Percentiles rank a stretch among this genome's conserved stretches.
Conservation (phyloP, 768 basidiomycete species). For the Xerocomellus intermedius region DNA sequence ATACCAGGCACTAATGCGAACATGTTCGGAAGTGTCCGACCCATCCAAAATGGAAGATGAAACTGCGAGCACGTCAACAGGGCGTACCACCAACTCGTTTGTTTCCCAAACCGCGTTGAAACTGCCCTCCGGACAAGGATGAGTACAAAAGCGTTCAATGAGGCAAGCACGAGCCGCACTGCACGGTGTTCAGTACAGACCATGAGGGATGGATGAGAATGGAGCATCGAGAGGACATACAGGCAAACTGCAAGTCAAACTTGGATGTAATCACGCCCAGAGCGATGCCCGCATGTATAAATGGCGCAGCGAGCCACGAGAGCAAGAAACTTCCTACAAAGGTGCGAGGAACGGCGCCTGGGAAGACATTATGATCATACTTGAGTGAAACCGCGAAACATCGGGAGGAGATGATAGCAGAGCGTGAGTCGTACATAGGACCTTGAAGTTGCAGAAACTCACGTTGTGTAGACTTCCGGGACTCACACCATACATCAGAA, state of each 20-base stretch:
- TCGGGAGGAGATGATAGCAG: not conserved
- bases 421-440: constrained; percentile 8
- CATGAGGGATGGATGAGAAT: not conserved
- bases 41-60: constrained; percentile 91
- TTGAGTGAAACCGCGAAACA: constrained; percentile 28
- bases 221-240: constrained; percentile 41
- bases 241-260: constrained; percentile 65
- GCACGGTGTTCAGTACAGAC: not conserved
- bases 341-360: constrained; percentile 86
- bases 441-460: constrained; percentile 23
- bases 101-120: constrained; percentile 58
- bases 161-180: constrained; percentile 78
- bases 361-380: constrained; percentile 90
- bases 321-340: constrained; percentile 78
- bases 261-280: constrained; percentile 52
- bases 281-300: constrained; percentile 41
- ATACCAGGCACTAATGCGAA: constrained; percentile 79
- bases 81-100: constrained; percentile 56
- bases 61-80: constrained; percentile 82
- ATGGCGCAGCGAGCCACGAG: constrained; percentile 53
- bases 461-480: constrained; percentile 47
- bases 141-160: constrained; percentile 60
- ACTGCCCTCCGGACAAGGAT: constrained; percentile 63
- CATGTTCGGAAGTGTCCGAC: constrained; percentile 93
- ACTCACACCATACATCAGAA: constrained; percentile 69